Evolutionary conservation across 495 filamentous ascomycete species (phyloP), one percentile per base, ranked within the genome.

Genomic region (Podospora pseudocomata): DNA sequence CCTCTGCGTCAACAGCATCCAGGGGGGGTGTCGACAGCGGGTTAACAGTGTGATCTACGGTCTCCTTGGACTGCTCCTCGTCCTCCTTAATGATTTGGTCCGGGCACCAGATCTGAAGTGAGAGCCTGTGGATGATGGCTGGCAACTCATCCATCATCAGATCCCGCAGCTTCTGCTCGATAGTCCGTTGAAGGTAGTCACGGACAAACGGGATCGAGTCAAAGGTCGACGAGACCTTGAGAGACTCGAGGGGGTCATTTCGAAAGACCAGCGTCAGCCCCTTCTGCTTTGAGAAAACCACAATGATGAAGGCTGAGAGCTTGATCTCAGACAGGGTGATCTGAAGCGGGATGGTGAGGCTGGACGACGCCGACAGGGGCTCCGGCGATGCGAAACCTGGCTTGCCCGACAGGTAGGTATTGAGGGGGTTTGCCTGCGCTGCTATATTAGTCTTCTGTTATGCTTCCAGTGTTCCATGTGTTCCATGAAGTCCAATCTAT

Each of bases 151-250:
- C 95, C 92, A 98, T 97, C 76, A 99, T 93, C 72, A 99, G 75
- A 60, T 92, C 90, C 55, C 95, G 87, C 44, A 99, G 81, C 76
- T 98, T 95, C n/a, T 85, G 89, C 79, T 99, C 95, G 73, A 99
- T 99, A 66, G 94, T 96, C 74, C 91, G 93, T 74, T 99, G 95
- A 60, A 99, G 83, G 78, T 97, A 99, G 75, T 98, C 94, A 66
- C 94, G 89, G 65, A 99, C 94, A 72, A 98, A 99, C 11, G 94
- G 94, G 72, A 99, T 99, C 13, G 95, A 97, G 80, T 99, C 95
- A 77, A 98, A 99, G 28, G 95, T 99, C 67, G 93, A 97, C 2
- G 95, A 97, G 69, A 99, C 95, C 82, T 97, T 98, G 70, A 99
- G 88, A 16, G 93, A 97, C 73, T 99, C 95, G 64, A 99, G 87